These are phyloP conservation scores for Tulasnella sp. DNA, from an alignment of 768 basidiomycete genomes.

Conservation along the genomic window DNA sequence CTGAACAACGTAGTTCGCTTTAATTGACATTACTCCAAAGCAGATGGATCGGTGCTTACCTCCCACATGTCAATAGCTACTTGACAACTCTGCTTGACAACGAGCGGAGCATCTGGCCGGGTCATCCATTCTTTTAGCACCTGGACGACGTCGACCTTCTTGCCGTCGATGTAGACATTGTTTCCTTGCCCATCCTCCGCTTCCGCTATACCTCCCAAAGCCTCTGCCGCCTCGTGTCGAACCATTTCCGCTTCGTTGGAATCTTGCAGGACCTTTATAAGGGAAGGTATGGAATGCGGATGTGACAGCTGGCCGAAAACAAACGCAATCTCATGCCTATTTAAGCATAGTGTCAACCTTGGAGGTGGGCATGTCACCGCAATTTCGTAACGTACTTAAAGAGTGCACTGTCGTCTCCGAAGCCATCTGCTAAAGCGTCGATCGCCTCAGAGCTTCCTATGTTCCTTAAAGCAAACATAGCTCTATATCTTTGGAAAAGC, in stretches of 20 bases:
- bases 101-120: slow-evolving; percentile 66
- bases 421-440: slow-evolving; percentile 83
- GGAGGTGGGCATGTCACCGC: neutral
- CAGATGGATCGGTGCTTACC: slow-evolving; percentile 33
- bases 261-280: slow-evolving; percentile 67
- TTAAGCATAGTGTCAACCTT: neutral
- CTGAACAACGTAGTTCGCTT: slow-evolving; percentile 26
- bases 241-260: slow-evolving; percentile 85
- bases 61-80: slow-evolving; percentile 98
- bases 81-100: slow-evolving; percentile 92
- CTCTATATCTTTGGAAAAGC: slow-evolving; percentile 89
- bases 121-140: slow-evolving; percentile 77
- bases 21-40: slow-evolving; percentile 4
- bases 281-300: slow-evolving; percentile 72
- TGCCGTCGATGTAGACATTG: slow-evolving; percentile 9
- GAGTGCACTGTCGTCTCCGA: slow-evolving; percentile 75
- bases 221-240: slow-evolving; percentile 96
- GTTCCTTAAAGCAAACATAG: slow-evolving; percentile 96
- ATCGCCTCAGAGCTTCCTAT: slow-evolving; percentile 79
- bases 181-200: slow-evolving; percentile 20
- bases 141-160: slow-evolving; percentile 76
- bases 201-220: slow-evolving; percentile 84
- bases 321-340: slow-evolving; percentile 94
- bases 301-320: slow-evolving; percentile 94
- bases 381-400: slow-evolving; percentile 63